Conservation (phyloP, 1,284 basidiomycete genomes). For the Cryptococcus floricola region DNA sequence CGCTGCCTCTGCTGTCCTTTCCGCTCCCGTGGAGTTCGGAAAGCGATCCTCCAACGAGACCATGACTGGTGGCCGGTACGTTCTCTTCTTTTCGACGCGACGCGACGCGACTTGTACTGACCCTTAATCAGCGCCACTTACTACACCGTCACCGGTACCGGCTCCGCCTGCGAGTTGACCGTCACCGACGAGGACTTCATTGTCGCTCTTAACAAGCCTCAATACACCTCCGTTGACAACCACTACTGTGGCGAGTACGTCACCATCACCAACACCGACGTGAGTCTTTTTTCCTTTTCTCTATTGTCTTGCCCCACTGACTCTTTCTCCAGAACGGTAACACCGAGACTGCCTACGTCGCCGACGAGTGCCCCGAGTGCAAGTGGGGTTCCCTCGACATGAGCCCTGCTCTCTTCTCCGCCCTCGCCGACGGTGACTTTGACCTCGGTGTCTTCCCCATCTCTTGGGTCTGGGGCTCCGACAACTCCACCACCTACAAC, state of each 20-base stretch:
- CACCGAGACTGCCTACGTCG: constrained; percentile 60
- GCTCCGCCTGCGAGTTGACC: constrained; percentile 33
- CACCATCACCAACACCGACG: constrained; percentile 58
- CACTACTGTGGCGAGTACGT: constrained; percentile 60
- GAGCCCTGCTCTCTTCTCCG: constrained; percentile 48
- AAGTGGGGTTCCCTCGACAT: constrained; percentile 52
- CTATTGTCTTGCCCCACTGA: not conserved
- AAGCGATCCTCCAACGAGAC: constrained; percentile 15
- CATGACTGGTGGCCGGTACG: constrained; percentile 16
- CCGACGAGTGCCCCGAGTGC: constrained; percentile 51
- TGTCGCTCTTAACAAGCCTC: constrained; percentile 37
- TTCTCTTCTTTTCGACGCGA: not conserved
- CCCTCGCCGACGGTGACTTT: constrained; percentile 32
- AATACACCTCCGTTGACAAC: constrained; percentile 21
- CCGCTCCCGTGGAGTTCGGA: constrained; percentile 21
- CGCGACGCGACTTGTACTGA: not conserved
- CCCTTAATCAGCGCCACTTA: constrained; percentile 21
- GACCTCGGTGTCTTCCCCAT: constrained; percentile 45
- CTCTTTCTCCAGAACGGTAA: constrained; percentile 51
- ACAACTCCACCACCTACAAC: not conserved
- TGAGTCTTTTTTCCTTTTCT: not conserved
- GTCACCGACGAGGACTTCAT: constrained; percentile 33
- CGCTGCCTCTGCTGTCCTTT: constrained; percentile 24
- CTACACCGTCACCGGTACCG: constrained; percentile 33
- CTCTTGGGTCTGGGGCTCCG: constrained; percentile 15